Evolutionary conservation across 176 grass and related monocot genomes (phyloP), one percentile per base, ranked within the genome.

Genomic region (Metroxylon sagu): DNA sequence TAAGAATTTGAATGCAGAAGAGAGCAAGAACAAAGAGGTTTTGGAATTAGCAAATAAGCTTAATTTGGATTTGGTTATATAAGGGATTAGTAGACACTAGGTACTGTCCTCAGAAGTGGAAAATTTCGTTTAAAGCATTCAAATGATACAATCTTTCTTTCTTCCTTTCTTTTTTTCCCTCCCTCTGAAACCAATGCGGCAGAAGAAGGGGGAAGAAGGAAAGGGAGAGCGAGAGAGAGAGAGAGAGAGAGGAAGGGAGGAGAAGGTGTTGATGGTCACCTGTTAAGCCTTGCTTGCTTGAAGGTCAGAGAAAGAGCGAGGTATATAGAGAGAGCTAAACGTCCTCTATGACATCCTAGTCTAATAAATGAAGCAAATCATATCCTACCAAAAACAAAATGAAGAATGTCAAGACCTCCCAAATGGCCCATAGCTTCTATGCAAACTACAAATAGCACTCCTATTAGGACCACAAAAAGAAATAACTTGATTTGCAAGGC

Each of bases 21-120:
- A 30, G 29, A 35, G 58, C 29, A 60, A 15, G n/a, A 1, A 15
- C 26, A 60, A 35, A 28, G 27, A 18, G 17, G 2, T 60, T 17
- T 60, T 60, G 25, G 29, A 60, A 60, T 29, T 60, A 60, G 58
- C 35, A 39, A 39, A 28, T 60, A n/a, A 30, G 28, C 28, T 60
- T 60, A 60, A 60, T 39, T 60, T 39, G 58, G 16, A 39, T 60
- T 27, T 39, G 30, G 29, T 60, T 39, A 60, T 60, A 30, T 29
- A 60, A 60, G 28, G 58, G 58, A 60, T 60, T 60, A 60, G 28
- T 18, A 35, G 58, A 31, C 28, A 60, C 28, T 15, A 14, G 29
- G 25, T 15, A 60, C 58, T 60, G 58, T 18, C 17, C 31, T 60
- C 58, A 39, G 58, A 60, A 60, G 58, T 60, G 35, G 58, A 60